Evolutionary conservation across 371 early-diverging fungal species (phyloP).

Genomic region (Mucor sp.): DNA sequence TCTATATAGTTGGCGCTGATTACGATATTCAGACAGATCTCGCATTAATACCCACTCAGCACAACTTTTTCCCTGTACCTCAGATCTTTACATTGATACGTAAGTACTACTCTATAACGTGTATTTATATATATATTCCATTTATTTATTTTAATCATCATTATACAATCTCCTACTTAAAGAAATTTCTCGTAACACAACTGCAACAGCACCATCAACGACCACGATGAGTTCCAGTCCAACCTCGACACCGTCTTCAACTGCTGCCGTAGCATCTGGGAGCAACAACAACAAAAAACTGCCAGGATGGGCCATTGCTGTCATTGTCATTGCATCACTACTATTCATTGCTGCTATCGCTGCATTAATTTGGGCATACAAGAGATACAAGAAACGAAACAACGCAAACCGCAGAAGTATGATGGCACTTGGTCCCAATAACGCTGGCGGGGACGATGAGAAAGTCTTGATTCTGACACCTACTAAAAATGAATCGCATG

Average conservation of each 20-base stretch:
- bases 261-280: not conserved
- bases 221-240: not conserved
- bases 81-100: constrained; percentile 38
- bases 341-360: constrained; percentile 27
- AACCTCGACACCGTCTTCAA: not conserved
- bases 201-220: not conserved
- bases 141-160: constrained; percentile 2
- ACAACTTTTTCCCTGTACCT: constrained; percentile 34
- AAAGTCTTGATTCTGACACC: constrained; percentile 11
- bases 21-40: constrained; percentile 32
- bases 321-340: constrained; percentile 38
- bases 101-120: constrained; percentile 10
- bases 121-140: constrained; percentile 3
- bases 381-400: constrained; percentile 22
- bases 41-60: constrained; percentile 24
- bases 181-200: constrained; percentile 40
- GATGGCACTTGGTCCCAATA: constrained; percentile 1
- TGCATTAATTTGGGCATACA: constrained; percentile 30
- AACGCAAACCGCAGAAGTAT: constrained; percentile 7
- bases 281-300: constrained; percentile 1
- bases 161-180: constrained; percentile 10
- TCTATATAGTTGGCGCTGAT: constrained; percentile 31
- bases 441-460: constrained; percentile 12
- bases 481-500: constrained; percentile 12
- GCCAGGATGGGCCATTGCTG: constrained; percentile 46